phyloP scores from a whole-genome alignment of 2,329 filamentous ascomycete genomes.

The Alternaria triticimaculans region DNA sequence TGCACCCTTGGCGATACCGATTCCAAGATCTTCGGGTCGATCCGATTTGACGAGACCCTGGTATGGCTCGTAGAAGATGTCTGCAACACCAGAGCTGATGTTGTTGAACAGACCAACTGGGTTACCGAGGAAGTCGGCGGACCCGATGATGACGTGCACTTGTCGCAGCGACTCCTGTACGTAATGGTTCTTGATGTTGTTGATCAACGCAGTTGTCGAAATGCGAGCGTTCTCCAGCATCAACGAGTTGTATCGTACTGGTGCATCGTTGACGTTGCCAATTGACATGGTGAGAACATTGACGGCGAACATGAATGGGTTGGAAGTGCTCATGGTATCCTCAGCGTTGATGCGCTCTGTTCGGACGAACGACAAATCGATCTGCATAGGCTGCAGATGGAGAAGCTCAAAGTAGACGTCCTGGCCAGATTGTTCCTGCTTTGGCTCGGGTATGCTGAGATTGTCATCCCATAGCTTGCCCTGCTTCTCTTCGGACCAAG shows the following conservation, averaged over 20 bases:
- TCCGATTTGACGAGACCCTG: conserved; percentile 97
- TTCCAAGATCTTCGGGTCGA: conserved; percentile 89
- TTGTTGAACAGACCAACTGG: conserved; percentile 98
- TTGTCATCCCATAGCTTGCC: conserved; percentile 88
- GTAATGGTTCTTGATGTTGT: conserved; percentile 92
- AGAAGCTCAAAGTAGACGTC: conserved; percentile 98
- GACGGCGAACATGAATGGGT: conserved; percentile 98
- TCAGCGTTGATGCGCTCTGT: conserved; percentile 97
- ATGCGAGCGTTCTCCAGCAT: conserved; percentile 95
- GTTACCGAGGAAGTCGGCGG: conserved; percentile 96
- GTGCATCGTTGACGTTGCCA: conserved; percentile 97
- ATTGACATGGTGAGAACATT: conserved; percentile 99
- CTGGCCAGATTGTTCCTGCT: conserved; percentile 80
- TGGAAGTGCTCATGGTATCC: conserved; percentile 84
- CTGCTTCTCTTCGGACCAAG: conserved; percentile 83
- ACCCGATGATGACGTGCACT: conserved; percentile 95
- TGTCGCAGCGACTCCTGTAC: conserved; percentile 95
- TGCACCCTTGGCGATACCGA: conserved; percentile 95
- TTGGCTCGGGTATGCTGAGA: conserved; percentile 90
- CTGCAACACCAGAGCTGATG: conserved; percentile 93
- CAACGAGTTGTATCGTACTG: conserved; percentile 88
- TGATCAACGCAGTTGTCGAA: conserved; percentile 80
- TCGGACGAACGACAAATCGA: conserved; percentile 95
- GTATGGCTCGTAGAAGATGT: conserved; percentile 99
- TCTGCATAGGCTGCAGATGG: conserved; percentile 97